phyloP scores from a whole-genome alignment of 805 yeast genomes.

The Candida wancherniae region DNA sequence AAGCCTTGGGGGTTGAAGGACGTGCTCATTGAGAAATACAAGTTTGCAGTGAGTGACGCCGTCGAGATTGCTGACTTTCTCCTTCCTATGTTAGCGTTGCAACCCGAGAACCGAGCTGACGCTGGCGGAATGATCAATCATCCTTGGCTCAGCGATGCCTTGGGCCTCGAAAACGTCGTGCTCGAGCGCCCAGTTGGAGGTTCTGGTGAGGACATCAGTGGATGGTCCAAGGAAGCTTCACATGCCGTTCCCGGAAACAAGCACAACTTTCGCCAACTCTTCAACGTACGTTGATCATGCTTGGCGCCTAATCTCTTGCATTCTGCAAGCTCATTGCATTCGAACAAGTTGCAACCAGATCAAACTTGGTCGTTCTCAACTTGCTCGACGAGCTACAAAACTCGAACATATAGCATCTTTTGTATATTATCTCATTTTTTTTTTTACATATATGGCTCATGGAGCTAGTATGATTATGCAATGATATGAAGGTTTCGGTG shows the following conservation, averaged over 20 bases:
- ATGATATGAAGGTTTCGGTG: no score
- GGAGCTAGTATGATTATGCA: no score
- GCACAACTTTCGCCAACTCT: constrained; percentile 11
- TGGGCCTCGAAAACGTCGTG: constrained; percentile 64
- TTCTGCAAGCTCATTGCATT: no score
- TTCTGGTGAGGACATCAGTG: constrained; percentile 83
- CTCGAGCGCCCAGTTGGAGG: constrained; percentile 75
- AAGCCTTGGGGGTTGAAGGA: constrained; percentile 49
- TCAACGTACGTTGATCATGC: constrained; percentile 1
- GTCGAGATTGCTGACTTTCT: constrained; percentile 70
- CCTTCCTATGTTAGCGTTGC: constrained; percentile 73
- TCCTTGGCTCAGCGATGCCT: constrained; percentile 75
- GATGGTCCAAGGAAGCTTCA: constrained; percentile 73
- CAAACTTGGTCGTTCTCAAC: no score
- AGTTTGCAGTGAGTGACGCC: constrained; percentile 58
- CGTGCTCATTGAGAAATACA: constrained; percentile 47
- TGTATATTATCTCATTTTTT: no score
- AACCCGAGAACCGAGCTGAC: constrained; percentile 82
- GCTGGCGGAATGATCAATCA: constrained; percentile 95
- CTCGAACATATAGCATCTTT: no score
- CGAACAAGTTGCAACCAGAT: no score
- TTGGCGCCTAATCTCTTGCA: no score
- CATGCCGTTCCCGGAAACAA: constrained; percentile 9
- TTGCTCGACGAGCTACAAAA: no score
- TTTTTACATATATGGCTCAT: no score